phyloP scores from a whole-genome alignment of 495 filamentous ascomycete genomes.

The Aspergillus haitiensis region DNA sequence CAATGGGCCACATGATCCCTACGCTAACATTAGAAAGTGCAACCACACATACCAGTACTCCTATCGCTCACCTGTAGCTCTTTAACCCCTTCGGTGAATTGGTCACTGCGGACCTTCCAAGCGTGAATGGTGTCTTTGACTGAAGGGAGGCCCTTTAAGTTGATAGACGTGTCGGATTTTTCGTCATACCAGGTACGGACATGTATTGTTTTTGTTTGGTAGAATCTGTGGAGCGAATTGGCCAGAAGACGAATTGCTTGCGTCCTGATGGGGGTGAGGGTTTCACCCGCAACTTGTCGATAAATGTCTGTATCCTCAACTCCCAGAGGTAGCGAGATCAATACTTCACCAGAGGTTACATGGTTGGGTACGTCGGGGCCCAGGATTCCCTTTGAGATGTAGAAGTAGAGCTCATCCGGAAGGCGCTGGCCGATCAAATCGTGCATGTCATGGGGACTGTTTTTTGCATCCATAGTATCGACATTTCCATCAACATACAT shows the following conservation, averaged over 20 bases:
- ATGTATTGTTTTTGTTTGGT: slow-evolving; percentile 70
- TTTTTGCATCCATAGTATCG: slow-evolving; percentile 65
- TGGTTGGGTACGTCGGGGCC: slow-evolving; percentile 77
- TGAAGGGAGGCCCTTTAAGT: slow-evolving; percentile 61
- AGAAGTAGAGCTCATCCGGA: slow-evolving; percentile 89
- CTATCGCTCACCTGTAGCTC: slow-evolving; percentile 35
- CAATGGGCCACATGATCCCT: slow-evolving; percentile 39
- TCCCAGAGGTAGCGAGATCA: slow-evolving; percentile 76
- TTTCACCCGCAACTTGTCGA: slow-evolving; percentile 68
- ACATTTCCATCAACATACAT: slow-evolving; percentile 74
- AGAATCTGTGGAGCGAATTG: slow-evolving; percentile 75
- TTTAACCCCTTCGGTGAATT: slow-evolving; percentile 46
- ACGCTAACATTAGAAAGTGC: slow-evolving; percentile 4
- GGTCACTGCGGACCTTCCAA: slow-evolving; percentile 69
- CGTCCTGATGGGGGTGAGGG: slow-evolving; percentile 69
- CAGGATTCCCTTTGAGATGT: slow-evolving; percentile 80
- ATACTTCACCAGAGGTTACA: slow-evolving; percentile 72
- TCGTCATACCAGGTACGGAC: slow-evolving; percentile 86
- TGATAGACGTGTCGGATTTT: slow-evolving; percentile 61
- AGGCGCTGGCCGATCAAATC: slow-evolving; percentile 86
- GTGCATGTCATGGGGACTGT: slow-evolving; percentile 76
- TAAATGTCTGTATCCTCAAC: slow-evolving; percentile 79
- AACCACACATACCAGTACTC: neutral
- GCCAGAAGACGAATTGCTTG: slow-evolving; percentile 74
- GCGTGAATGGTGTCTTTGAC: slow-evolving; percentile 60